A percentile compares a stretch with the other conserved stretches of the same genome.
Conservation (phyloP, 2,329 filamentous ascomycete species). For the Ophiostoma sp. region DNA sequence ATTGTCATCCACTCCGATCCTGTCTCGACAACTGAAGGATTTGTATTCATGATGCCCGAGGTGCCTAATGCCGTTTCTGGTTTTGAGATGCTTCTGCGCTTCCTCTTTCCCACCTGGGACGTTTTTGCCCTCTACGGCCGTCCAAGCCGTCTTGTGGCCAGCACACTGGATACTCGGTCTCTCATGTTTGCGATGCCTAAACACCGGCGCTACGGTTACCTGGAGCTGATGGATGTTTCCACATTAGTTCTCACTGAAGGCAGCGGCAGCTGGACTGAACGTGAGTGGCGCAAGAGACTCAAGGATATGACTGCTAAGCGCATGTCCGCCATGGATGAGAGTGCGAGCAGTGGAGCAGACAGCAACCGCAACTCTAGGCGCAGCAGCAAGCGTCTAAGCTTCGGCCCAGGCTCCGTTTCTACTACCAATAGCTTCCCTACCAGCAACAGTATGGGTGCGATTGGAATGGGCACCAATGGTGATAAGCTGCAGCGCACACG, state of each 20-base stretch:
- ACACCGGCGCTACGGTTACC: slow-evolving; percentile 78
- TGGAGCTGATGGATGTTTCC: slow-evolving; percentile 82
- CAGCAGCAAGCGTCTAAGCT: slow-evolving; percentile 53
- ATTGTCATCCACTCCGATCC: slow-evolving; percentile 81
- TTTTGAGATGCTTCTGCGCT: slow-evolving; percentile 91
- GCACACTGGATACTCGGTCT: slow-evolving; percentile 77
- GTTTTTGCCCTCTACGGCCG: slow-evolving; percentile 88
- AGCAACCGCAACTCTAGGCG: slow-evolving; percentile 53
- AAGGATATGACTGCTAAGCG: slow-evolving; percentile 81
- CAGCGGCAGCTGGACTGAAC: slow-evolving; percentile 72
- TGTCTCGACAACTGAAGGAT: slow-evolving; percentile 76
- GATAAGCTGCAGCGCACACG: slow-evolving; percentile 31
- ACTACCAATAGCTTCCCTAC: background rate
- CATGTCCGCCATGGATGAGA: slow-evolving; percentile 61
- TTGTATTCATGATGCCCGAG: slow-evolving; percentile 97
- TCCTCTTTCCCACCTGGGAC: slow-evolving; percentile 90
- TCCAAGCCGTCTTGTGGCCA: slow-evolving; percentile 78
- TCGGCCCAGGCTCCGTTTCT: slow-evolving; percentile 35
- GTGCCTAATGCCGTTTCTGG: slow-evolving; percentile 84
- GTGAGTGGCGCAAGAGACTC: slow-evolving; percentile 81
- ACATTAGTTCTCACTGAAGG: slow-evolving; percentile 72
- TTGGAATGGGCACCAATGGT: slow-evolving; percentile 19
- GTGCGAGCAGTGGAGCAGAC: slow-evolving; percentile 34
- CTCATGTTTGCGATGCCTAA: slow-evolving; percentile 98
- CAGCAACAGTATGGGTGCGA: slow-evolving; percentile 25